A percentile compares a stretch with the other conserved stretches of the same genome.
Evolutionary conservation across 2,329 filamentous ascomycete species (phyloP).

Genomic region (Penicillium brasilianum): DNA sequence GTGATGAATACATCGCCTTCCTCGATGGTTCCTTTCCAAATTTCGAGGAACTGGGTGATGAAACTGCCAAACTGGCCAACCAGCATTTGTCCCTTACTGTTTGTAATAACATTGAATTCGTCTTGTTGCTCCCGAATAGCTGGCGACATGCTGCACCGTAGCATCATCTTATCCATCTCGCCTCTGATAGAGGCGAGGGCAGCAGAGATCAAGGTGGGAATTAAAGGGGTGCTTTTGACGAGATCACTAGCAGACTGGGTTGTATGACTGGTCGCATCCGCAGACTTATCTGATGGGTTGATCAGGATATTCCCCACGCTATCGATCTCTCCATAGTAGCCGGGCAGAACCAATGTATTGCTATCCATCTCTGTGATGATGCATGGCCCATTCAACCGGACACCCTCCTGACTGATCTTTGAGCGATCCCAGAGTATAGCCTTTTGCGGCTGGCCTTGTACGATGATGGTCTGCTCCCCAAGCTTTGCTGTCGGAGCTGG

Average conservation of each 20-base stretch:
- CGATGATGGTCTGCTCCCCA: conserved; percentile 46
- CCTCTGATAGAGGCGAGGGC: conserved; percentile 53
- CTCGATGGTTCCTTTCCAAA: conserved; percentile 55
- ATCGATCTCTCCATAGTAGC: conserved; percentile 54
- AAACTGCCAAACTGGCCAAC: conserved; percentile 59
- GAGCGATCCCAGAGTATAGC: conserved; percentile 54
- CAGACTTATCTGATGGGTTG: conserved; percentile 42
- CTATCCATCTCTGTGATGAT: conserved; percentile 59
- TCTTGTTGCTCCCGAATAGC: conserved; percentile 59
- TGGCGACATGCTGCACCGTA: conserved; percentile 58
- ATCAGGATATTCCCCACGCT: conserved; percentile 57
- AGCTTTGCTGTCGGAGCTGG: conserved; percentile 46
- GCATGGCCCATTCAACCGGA: conserved; percentile 51
- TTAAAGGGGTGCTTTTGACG: conserved; percentile 48
- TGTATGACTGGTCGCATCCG: conserved; percentile 38
- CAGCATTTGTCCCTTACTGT: conserved; percentile 55
- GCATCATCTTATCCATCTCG: conserved; percentile 59
- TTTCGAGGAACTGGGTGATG: conserved; percentile 54
- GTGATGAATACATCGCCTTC: conserved; percentile 59
- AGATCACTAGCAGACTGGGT: conserved; percentile 45
- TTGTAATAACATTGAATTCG: conserved; percentile 60
- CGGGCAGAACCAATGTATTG: conserved; percentile 57
- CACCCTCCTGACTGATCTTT: conserved; percentile 47
- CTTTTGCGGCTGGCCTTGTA: conserved; percentile 48
- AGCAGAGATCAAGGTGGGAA: conserved; percentile 53